A percentile compares a stretch with the other conserved stretches of the same genome.
Evolutionary conservation across 2,329 filamentous ascomycete genomes (phyloP).

Genomic region (Lachnellula suecica): DNA sequence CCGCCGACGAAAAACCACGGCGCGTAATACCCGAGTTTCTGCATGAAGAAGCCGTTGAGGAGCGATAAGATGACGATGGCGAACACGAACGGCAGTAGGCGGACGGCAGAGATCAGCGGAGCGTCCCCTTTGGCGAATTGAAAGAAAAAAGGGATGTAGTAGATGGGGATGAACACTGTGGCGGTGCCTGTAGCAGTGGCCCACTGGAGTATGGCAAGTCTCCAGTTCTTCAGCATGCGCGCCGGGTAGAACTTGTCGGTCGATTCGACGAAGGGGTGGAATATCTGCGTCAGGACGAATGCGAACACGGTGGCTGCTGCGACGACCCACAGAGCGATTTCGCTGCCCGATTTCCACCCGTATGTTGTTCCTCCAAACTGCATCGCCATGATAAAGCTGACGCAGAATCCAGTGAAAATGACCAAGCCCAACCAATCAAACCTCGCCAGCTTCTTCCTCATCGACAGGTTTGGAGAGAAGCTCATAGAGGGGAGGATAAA

Average conservation of each 20-base stretch:
- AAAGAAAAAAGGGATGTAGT: slow-evolving; percentile 33
- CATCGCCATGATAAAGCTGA: not conserved
- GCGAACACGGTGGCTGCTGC: not conserved
- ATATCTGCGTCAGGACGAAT: not conserved
- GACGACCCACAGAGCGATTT: not conserved
- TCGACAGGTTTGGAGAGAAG: not conserved
- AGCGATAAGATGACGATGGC: not conserved
- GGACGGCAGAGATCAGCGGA: slow-evolving; percentile 34
- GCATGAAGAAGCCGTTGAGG: not conserved
- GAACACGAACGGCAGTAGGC: slow-evolving; percentile 36
- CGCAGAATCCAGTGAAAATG: not conserved
- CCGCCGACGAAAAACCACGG: not conserved
- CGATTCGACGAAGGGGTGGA: not conserved
- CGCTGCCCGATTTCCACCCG: not conserved
- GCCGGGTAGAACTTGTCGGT: not conserved
- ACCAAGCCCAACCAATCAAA: not conserved
- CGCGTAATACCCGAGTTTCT: not conserved
- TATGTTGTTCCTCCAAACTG: not conserved
- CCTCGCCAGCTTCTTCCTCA: not conserved
- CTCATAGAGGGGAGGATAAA: slow-evolving; percentile 1
- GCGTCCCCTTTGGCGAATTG: slow-evolving; percentile 39
- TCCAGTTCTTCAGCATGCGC: not conserved
- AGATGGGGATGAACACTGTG: not conserved
- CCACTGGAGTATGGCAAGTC: not conserved
- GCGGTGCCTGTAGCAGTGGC: too few species aligned